Percentiles rank a stretch among this genome's conserved stretches.
Evolutionary conservation across 768 basidiomycete genomes (phyloP).

Genomic region (Termitomyces sp.): DNA sequence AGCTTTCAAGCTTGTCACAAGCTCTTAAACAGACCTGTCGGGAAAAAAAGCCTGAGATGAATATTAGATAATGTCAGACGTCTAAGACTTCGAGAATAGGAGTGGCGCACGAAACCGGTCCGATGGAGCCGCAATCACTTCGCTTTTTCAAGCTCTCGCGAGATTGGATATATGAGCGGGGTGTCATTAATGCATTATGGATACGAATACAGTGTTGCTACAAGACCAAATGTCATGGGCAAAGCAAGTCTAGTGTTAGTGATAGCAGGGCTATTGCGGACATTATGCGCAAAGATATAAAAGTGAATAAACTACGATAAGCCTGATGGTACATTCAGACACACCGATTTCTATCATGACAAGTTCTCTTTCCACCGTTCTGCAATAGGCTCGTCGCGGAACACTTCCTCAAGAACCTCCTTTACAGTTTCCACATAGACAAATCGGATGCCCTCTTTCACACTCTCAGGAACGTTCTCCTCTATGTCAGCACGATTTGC

Average conservation of each 20-base stretch:
- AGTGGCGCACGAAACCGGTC: background rate
- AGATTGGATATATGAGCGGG: background rate
- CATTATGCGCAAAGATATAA: background rate
- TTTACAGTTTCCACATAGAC: slow-evolving; percentile 93
- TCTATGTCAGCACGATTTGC: slow-evolving; percentile 94
- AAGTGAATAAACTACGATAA: background rate
- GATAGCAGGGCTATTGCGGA: slow-evolving; percentile 1
- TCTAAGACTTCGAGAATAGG: background rate
- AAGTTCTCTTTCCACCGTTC: slow-evolving; percentile 66
- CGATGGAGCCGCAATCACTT: background rate
- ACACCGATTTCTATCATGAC: slow-evolving; percentile 8
- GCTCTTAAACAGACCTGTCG: background rate
- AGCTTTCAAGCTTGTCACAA: too few relatives aligned
- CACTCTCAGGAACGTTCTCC: slow-evolving; percentile 94
- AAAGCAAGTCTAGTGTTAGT: slow-evolving; percentile 13
- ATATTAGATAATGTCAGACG: background rate
- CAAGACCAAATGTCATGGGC: slow-evolving; percentile 8
- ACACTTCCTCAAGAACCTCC: slow-evolving; percentile 87
- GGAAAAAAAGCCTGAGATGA: background rate
- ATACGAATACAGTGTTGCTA: slow-evolving; percentile 15
- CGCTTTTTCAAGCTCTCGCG: background rate
- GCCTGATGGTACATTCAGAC: background rate
- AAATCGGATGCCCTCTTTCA: slow-evolving; percentile 91
- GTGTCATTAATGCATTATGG: slow-evolving; percentile 9
- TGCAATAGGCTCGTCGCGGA: slow-evolving; percentile 52